Base-by-base conservation (phyloP, 2,329 filamentous ascomycete species). In the Pseudodiploospora longispora region DNA sequence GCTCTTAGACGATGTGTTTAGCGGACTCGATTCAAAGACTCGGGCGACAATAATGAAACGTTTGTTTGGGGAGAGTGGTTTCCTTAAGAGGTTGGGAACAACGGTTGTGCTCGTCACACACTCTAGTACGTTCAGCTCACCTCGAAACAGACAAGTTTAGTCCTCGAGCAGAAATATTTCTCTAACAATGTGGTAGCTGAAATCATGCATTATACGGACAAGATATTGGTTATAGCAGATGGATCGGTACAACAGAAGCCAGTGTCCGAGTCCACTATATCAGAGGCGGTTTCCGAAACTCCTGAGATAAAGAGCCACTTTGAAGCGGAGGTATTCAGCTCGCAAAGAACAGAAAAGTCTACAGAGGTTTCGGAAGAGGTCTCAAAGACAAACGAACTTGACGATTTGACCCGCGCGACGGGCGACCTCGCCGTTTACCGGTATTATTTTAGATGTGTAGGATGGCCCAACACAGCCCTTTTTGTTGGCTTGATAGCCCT, bases 1-100 rank as follows among this genome's bases (percentile, higher is more conserved):
- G 57, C 70, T 96, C 10, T 72, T 96, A 6, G 90, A 96, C 56
- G 90, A 96, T 60, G 83, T 87, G 50, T 72, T 95, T 7, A 94
- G 87, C 7, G 89, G 89, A 1, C 88, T 96, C 9, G 89, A 96
- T 12, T 44, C 28, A 27, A 39, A 36, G 6, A 56, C 54, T 0
- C 48, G 50, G 6, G 36, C 35, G 10, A 46, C 19, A 0, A 42
- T 56, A 28, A 38, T 52, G 2, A 9, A 32, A 2, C 50, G 48
- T 7, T 32, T 56, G 5, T 43, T 56, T 5, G 52, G 54, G 6
- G 31, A 42, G 1, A 29, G 40, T 9, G 55, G 54, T 3, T 12
- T 54, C 3, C 42, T 53, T 30, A 52, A 30, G n/a, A 52, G 50
- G 34, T 43, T 40, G 2, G 44, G 45, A 3, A 41, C 50, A 9